These are phyloP conservation scores for Lentinula lateritia DNA, from an alignment of 768 basidiomycete species.

Conservation along the genomic window DNA sequence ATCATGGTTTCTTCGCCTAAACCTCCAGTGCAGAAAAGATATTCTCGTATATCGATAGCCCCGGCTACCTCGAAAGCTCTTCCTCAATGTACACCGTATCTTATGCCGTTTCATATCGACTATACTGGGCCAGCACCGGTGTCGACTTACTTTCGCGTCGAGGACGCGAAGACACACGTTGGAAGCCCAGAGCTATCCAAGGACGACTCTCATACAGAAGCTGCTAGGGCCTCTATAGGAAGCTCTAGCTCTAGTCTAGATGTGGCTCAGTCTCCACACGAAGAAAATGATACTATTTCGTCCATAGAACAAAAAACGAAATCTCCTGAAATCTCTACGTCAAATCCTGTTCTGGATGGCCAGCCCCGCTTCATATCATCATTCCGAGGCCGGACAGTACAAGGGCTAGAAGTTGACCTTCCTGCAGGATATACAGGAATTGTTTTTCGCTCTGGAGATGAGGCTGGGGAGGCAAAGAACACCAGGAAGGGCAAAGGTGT, in stretches of 20 bases:
- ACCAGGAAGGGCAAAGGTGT: constrained; percentile 9
- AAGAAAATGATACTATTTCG: not conserved
- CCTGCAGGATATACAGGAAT: constrained; percentile 68
- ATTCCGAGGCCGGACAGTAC: constrained; percentile 73
- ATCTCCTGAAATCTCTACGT: not conserved
- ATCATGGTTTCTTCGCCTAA: not conserved
- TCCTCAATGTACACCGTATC: constrained; percentile 44
- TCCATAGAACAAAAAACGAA: not conserved
- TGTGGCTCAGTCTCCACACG: not conserved
- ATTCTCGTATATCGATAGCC: not conserved
- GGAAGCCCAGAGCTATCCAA: constrained; percentile 17
- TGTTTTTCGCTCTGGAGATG: constrained; percentile 37
- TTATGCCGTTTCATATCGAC: constrained; percentile 81
- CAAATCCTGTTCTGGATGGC: not conserved
- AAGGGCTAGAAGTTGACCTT: constrained; percentile 55
- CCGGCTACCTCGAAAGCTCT: not conserved
- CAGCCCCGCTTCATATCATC: constrained; percentile 47
- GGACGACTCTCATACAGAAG: constrained; percentile 6
- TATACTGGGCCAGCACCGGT: constrained; percentile 69
- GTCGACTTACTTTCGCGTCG: constrained; percentile 66
- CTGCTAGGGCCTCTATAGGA: not conserved
- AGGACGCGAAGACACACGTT: constrained; percentile 28
- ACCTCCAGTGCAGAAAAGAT: not conserved
- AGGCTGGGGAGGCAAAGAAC: constrained; percentile 10
- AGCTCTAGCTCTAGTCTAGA: not conserved